phyloP scores from a whole-genome alignment of 2,329 filamentous ascomycete species.

The Penicillium brasilianum region DNA sequence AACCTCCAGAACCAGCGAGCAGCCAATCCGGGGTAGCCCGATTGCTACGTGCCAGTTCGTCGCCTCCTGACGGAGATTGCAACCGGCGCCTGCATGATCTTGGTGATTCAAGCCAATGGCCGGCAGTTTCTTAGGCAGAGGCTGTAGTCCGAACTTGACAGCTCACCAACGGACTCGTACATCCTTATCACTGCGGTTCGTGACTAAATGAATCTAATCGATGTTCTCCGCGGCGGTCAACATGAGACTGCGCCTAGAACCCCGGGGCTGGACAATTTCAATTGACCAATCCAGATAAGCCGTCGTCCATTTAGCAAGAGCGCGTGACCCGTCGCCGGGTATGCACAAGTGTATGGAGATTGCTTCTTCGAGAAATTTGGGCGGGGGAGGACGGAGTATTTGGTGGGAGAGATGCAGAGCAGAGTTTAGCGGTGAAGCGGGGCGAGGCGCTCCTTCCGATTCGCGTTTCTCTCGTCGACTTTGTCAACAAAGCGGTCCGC shows the following conservation, averaged over 20 bases:
- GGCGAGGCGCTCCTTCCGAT: not conserved
- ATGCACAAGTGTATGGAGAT: not conserved
- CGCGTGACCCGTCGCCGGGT: not conserved
- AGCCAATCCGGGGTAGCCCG: conserved; percentile 3
- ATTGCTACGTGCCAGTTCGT: not conserved
- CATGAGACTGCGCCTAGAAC: not conserved
- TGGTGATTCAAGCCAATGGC: not conserved
- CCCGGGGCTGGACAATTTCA: not conserved
- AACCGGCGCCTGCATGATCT: not conserved
- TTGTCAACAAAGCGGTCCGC: not conserved
- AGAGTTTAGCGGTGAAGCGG: conserved; percentile 4
- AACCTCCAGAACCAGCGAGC: not conserved
- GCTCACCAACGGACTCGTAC: not conserved
- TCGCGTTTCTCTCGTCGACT: not conserved
- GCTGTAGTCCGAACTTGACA: not conserved
- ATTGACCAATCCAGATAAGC: not conserved
- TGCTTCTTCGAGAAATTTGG: not conserved
- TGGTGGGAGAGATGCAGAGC: not conserved
- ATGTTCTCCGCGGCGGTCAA: not conserved
- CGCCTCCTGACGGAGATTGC: not conserved
- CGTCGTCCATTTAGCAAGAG: not conserved
- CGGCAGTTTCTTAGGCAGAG: no score
- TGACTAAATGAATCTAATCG: conserved; percentile 1
- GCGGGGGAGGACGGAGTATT: not conserved
- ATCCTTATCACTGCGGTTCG: not conserved